Percentiles rank a stretch among this genome's conserved stretches.
These are phyloP conservation scores for Mycena vulgaris DNA, from an alignment of 768 basidiomycete genomes.

Conservation along the genomic window DNA sequence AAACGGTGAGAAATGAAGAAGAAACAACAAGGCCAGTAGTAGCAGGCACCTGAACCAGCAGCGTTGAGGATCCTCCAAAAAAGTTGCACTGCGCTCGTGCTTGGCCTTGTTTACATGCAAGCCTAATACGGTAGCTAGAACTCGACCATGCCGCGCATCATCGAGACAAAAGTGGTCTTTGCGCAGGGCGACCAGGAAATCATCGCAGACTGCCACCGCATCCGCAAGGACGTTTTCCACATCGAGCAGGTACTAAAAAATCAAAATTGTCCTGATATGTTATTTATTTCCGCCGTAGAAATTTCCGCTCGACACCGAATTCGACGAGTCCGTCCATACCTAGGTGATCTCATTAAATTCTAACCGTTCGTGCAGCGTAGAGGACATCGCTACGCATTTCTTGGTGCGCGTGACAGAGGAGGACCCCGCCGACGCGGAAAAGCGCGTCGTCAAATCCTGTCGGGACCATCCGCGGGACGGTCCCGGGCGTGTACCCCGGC, in stretches of 20 bases:
- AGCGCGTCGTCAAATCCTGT: slow-evolving; percentile 71
- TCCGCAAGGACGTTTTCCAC: slow-evolving; percentile 31
- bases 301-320: slow-evolving; percentile 82
- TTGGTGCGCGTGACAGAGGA: slow-evolving; percentile 70
- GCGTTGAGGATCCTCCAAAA: background rate
- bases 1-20: background rate
- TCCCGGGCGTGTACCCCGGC: slow-evolving; percentile 51
- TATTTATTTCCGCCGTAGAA: slow-evolving; percentile 60
- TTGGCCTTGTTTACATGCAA: background rate
- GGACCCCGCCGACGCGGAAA: slow-evolving; percentile 41
- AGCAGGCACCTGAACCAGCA: background rate
- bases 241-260: slow-evolving; percentile 46
- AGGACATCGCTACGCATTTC: slow-evolving; percentile 78
- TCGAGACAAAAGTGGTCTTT: slow-evolving; percentile 23
- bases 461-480: slow-evolving; percentile 74
- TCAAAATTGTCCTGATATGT: slow-evolving; percentile 1
- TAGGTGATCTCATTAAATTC: slow-evolving; percentile 17
- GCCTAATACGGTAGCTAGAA: background rate
- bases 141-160: slow-evolving; percentile 18
- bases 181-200: slow-evolving; percentile 62
- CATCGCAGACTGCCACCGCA: slow-evolving; percentile 57
- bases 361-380: slow-evolving; percentile 60
- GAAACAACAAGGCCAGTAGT: too few relatives aligned
- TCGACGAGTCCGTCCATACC: slow-evolving; percentile 73
- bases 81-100: background rate